Conservation (phyloP, 2,329 filamentous ascomycete species). For the Exophiala calicioides region DNA sequence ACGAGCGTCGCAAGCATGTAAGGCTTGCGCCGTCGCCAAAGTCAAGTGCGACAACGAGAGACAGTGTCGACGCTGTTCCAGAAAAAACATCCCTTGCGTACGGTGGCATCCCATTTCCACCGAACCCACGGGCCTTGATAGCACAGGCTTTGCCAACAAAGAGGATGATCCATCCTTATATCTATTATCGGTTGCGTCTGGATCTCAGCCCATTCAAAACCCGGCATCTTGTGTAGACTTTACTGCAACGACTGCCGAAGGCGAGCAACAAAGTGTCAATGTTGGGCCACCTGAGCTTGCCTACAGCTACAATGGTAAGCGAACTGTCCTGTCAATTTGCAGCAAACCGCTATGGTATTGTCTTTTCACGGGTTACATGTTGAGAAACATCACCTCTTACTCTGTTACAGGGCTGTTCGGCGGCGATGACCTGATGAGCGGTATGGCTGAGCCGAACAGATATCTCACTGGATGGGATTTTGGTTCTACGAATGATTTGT, state of each 20-base stretch:
- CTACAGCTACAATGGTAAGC: too few species aligned
- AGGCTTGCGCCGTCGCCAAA: slow-evolving; percentile 2
- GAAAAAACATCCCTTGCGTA: slow-evolving; percentile 6
- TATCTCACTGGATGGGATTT: background rate
- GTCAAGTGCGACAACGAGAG: slow-evolving; percentile 3
- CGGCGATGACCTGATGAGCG: background rate
- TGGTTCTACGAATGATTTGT: background rate
- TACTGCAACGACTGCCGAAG: too few species aligned
- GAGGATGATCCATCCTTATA: background rate
- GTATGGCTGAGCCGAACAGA: background rate
- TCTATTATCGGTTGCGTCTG: background rate
- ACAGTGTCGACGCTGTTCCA: background rate
- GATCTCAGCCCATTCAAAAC: background rate
- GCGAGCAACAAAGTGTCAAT: background rate
- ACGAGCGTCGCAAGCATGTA: slow-evolving; percentile 6
- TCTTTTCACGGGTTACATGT: too few species aligned
- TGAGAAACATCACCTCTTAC: too few species aligned
- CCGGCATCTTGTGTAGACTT: background rate
- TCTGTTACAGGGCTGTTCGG: too few species aligned
- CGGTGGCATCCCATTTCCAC: background rate
- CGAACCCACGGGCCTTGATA: background rate
- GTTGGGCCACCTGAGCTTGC: too few species aligned
- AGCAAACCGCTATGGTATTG: too few species aligned
- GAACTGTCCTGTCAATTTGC: too few species aligned
- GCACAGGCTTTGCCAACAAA: background rate